Evolutionary conservation across 2,329 filamentous ascomycete species (phyloP).

Genomic region (Fusarium sp.): DNA sequence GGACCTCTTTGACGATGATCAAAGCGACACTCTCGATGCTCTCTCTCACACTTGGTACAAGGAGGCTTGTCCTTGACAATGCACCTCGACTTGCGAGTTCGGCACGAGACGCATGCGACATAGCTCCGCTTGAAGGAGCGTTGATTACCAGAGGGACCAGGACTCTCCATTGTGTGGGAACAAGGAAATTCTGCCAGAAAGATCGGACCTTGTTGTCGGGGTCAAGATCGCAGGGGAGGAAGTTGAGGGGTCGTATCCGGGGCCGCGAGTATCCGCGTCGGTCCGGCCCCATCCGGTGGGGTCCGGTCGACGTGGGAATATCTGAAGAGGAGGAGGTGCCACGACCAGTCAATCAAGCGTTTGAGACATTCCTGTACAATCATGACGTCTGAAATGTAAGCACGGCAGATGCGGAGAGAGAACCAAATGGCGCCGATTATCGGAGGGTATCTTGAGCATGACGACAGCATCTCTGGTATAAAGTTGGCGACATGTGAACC

Average conservation of each 20-base stretch:
- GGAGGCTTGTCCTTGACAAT: slow-evolving; percentile 33
- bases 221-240: neutral
- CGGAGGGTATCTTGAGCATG: neutral
- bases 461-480: slow-evolving; percentile 3
- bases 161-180: slow-evolving; percentile 12
- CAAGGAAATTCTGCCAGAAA: neutral
- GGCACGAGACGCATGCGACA: slow-evolving; percentile 31
- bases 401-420: neutral
- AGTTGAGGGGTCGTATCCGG: neutral
- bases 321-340: neutral
- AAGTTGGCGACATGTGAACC: neutral
- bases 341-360: neutral
- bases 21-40: slow-evolving; percentile 30
- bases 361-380: neutral
- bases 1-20: slow-evolving; percentile 21
- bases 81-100: slow-evolving; percentile 28
- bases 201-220: neutral
- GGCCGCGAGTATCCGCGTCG: slow-evolving; percentile 23
- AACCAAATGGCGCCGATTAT: neutral
- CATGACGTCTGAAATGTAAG: neutral
- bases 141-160: slow-evolving; percentile 7
- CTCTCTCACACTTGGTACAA: slow-evolving; percentile 28
- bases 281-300: slow-evolving; percentile 11
- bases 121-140: slow-evolving; percentile 33
- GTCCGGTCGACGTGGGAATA: neutral